phyloP scores from a whole-genome alignment of 345 rosid genomes.

The Arabidopsis suecica region DNA sequence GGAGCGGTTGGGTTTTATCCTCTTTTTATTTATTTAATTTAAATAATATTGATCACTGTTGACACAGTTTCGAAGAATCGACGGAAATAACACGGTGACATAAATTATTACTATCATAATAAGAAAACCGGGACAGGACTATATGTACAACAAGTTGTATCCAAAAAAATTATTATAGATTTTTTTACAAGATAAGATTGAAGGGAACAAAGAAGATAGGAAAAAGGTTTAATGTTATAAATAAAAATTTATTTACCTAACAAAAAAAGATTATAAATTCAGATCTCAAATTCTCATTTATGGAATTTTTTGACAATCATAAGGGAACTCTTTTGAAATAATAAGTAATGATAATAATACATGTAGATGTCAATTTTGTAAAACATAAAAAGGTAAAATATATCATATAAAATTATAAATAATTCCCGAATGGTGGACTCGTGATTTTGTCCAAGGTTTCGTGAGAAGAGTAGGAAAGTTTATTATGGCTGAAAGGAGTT shows the following conservation, averaged over 20 bases:
- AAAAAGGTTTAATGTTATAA: too few species aligned
- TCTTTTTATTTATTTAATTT: slow-evolving; percentile 1
- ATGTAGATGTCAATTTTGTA: neutral
- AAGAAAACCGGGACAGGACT: neutral
- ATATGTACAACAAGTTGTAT: neutral
- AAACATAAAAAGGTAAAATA: too few species aligned
- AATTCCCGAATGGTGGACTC: too few species aligned
- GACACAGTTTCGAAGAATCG: slow-evolving; percentile 31
- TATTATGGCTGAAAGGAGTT: neutral
- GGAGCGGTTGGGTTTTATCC: slow-evolving; percentile 45
- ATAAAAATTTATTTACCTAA: neutral
- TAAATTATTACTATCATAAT: slow-evolving; percentile 3
- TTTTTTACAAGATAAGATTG: neutral
- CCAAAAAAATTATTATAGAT: neutral
- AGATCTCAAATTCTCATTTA: neutral
- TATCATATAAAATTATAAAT: too few species aligned
- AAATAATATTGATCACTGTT: neutral
- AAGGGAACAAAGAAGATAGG: neutral
- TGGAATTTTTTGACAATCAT: neutral
- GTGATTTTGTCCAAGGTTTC: too few species aligned
- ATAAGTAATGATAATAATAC: neutral
- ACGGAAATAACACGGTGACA: slow-evolving; percentile 2
- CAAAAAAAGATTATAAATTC: neutral
- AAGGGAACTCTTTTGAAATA: too few species aligned
- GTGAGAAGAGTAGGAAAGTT: too few species aligned